A percentile compares a stretch with the other conserved stretches of the same genome.
Conservation (phyloP, 2,329 filamentous ascomycete genomes). For the Pestalotiopsis sp. region DNA sequence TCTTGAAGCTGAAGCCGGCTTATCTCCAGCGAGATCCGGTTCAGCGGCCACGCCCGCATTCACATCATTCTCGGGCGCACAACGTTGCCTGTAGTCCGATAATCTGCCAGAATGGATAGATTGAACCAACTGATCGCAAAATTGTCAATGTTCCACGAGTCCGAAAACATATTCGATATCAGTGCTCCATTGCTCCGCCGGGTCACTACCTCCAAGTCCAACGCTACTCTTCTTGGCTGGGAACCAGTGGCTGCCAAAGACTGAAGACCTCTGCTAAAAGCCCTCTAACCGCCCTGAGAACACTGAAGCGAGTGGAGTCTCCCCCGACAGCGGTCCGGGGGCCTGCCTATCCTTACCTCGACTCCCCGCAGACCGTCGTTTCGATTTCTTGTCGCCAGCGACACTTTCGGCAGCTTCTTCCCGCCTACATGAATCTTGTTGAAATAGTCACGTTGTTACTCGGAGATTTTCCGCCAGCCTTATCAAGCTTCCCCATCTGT, state of each 20-base stretch:
- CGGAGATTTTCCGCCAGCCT: neutral
- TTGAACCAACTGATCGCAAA: neutral
- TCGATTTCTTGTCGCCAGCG: neutral
- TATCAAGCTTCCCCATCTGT: neutral
- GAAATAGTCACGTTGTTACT: neutral
- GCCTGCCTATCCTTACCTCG: neutral
- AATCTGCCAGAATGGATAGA: neutral
- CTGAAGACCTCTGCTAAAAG: no score
- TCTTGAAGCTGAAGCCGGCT: neutral
- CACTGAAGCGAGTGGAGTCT: slow-evolving; percentile 1
- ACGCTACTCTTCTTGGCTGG: neutral
- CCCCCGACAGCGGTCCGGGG: neutral
- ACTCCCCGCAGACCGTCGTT: neutral
- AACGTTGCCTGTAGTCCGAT: neutral
- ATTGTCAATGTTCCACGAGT: no score
- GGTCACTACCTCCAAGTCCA: no score
- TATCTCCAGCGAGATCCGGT: slow-evolving; percentile 1
- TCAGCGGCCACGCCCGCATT: neutral
- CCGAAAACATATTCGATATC: no score
- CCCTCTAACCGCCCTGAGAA: no score
- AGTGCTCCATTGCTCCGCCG: no score
- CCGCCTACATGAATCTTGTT: neutral
- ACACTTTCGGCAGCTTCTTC: slow-evolving; percentile 7
- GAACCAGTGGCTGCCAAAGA: neutral
- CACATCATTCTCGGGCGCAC: neutral